Evolutionary conservation across 495 filamentous ascomycete genomes (phyloP), one percentile per base, ranked within the genome.

Genomic region (Penicillium taxi): DNA sequence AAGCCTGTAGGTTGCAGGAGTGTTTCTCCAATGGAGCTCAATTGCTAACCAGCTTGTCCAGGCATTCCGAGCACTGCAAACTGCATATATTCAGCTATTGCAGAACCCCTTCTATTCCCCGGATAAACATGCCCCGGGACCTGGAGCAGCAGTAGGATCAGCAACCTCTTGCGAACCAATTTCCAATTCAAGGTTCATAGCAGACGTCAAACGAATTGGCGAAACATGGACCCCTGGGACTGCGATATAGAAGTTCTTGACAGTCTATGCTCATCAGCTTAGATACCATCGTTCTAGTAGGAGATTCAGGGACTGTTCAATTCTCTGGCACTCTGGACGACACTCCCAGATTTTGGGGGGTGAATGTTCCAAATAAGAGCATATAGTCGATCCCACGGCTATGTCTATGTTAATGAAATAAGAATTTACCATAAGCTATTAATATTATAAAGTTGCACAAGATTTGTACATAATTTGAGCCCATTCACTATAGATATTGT

Each of bases 71-170:
- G 86, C 88, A 4, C 68, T 96, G 50, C 91, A 96, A 63, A 83
- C 75, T 16, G 88, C 91, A 15, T 98, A 96, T 48, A 84, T 96
- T 30, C 66, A 75, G 41, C 67, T 98, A 34, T 62, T 96, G 29
- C 85, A 94, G 59, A 96, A 98, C 52, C 91, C 91, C 1, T 98
- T 98, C 58, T 96, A 88, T 55, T 78, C 81, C 25, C 90, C 88
- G 20, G 90, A 95, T 56, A 84, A 89, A 45, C 81, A 89, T 48
- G 71, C 71, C 26, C 79, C 80, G 13, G 32, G 58, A 19, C 39
- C 56, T 9, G 58, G 52, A 24, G 36, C 37, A 8, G 41, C 47
- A 15, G 51, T 59, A 17, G 56, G 59, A 13, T 53, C 61, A 29
- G 32, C 60, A 16, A 41, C 54, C 1, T 33, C 34, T n/a, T 52